Evolutionary conservation across 352 stramenopile genomes (phyloP).

Genomic region (Phytophthora agathidicida): DNA sequence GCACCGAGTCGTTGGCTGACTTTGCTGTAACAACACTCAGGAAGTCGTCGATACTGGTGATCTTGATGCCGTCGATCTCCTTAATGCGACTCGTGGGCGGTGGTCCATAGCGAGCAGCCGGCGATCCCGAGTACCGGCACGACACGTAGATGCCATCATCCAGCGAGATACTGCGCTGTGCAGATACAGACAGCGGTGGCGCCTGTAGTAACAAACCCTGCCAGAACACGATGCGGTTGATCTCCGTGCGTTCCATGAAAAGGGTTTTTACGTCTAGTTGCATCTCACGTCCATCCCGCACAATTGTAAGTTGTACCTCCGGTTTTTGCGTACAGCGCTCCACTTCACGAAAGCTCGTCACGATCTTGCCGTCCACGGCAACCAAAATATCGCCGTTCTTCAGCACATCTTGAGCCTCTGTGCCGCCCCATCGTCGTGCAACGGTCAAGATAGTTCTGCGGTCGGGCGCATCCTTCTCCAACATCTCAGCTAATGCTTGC

Average conservation of each 20-base stretch:
- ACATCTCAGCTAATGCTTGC: constrained; percentile 72
- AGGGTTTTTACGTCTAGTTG: constrained; percentile 78
- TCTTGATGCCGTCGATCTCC: constrained; percentile 89
- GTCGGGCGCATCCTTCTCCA: constrained; percentile 75
- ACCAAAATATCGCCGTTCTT: constrained; percentile 90
- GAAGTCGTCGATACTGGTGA: constrained; percentile 91
- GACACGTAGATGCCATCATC: constrained; percentile 89
- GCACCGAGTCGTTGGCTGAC: constrained; percentile 75
- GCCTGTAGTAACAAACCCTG: constrained; percentile 90
- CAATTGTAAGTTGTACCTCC: constrained; percentile 81
- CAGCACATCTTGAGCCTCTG: constrained; percentile 65
- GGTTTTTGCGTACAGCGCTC: constrained; percentile 83
- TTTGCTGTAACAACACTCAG: constrained; percentile 67
- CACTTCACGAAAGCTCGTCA: constrained; percentile 88
- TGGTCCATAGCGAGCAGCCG: constrained; percentile 88
- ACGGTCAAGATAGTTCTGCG: constrained; percentile 85
- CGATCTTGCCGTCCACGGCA: constrained; percentile 79
- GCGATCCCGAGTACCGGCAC: constrained; percentile 88
- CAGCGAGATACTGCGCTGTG: constrained; percentile 80
- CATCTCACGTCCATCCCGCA: constrained; percentile 81
- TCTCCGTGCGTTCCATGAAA: constrained; percentile 84
- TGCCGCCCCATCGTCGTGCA: constrained; percentile 75
- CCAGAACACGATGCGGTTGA: constrained; percentile 93
- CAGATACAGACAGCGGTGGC: constrained; percentile 86
- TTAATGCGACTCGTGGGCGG: constrained; percentile 90